phyloP scores from a whole-genome alignment of 208 protist genomes.

The Leptomonas seymouri region DNA sequence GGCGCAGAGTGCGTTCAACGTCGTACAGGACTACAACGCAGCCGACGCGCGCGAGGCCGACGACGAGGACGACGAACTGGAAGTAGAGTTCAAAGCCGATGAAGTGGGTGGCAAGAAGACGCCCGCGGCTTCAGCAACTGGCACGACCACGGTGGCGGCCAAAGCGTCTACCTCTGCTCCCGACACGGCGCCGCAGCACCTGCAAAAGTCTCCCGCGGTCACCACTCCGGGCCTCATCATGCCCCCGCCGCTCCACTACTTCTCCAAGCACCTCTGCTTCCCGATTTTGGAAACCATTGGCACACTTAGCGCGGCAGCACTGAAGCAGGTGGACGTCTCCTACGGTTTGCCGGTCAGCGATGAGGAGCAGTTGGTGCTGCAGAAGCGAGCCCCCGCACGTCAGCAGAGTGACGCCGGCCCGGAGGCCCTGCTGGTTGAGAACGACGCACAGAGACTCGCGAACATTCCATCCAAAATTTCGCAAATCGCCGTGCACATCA shows the following conservation, averaged over 20 bases:
- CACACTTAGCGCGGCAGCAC: constrained; percentile 49
- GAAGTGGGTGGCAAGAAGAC: neutral
- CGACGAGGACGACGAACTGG: constrained; percentile 33
- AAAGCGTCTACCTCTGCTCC: neutral
- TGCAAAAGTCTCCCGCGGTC: neutral
- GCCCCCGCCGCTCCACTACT: constrained; percentile 67
- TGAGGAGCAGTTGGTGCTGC: constrained; percentile 70
- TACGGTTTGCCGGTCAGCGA: constrained; percentile 86
- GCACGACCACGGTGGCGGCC: neutral
- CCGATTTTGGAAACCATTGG: constrained; percentile 55
- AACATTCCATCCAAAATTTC: constrained; percentile 85
- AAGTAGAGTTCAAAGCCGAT: neutral
- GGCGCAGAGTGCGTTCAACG: constrained; percentile 43
- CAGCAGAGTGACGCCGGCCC: constrained; percentile 62
- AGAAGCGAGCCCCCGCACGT: constrained; percentile 58
- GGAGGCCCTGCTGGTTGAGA: constrained; percentile 57
- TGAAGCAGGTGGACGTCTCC: constrained; percentile 54
- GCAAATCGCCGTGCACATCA: constrained; percentile 20
- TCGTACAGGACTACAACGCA: constrained; percentile 43
- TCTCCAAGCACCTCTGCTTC: constrained; percentile 75
- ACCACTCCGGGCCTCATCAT: constrained; percentile 61
- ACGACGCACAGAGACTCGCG: constrained; percentile 86
- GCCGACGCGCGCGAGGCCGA: constrained; percentile 33
- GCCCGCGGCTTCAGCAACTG: neutral
- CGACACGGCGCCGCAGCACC: neutral